Evolutionary conservation across 192 early-diverging fungal species (phyloP), one percentile per base, ranked within the genome.

Genomic region (Mortierella antarctica): DNA sequence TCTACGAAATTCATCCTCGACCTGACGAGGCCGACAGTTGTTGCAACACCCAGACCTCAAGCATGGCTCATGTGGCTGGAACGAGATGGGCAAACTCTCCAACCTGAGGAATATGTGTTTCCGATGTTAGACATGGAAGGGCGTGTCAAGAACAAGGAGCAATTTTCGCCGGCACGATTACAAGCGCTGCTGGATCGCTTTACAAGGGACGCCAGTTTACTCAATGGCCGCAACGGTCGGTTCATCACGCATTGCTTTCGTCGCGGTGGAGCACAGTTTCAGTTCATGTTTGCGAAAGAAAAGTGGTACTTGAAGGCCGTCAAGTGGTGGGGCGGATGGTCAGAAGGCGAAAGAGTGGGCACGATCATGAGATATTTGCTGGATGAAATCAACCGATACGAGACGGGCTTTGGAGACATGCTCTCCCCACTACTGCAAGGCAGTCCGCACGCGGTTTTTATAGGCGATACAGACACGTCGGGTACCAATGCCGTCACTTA

Each of bases 271-370:
- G 63, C 63, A 2, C 39, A 53, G 12, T 45, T 20, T 40, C 51
- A 50, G 23, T 65, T 41, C 14, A 65, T 54, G 63, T 53, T 53
- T 45, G 51, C 49, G 15, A 65, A 53, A 51, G 50, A 51, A 17
- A 51, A 54, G 63, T 65, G 51, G 50, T 53, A 50, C 41, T 51
- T 65, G 17, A 53, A 65, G 62, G 49, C 62, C 10, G 20, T 50
- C 48, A 65, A 65, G 23, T 65, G 62, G 62, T 65, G 62, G 62
- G 62, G 62, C 31, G 62, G 62, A 18, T 64, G 48, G 48, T 64
- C 62, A 9, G 31, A 64, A 52, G 62, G 31, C 10, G 48, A 49
- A 23, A 39, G 60, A 17, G 23, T 46, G 20, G 60, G 60, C 23
- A 39, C 61, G 12, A 62, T 49, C 20, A 62, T 62, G 57, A 39